phyloP scores from a whole-genome alignment of 1,284 basidiomycete genomes.

The Thelephora terrestris region DNA sequence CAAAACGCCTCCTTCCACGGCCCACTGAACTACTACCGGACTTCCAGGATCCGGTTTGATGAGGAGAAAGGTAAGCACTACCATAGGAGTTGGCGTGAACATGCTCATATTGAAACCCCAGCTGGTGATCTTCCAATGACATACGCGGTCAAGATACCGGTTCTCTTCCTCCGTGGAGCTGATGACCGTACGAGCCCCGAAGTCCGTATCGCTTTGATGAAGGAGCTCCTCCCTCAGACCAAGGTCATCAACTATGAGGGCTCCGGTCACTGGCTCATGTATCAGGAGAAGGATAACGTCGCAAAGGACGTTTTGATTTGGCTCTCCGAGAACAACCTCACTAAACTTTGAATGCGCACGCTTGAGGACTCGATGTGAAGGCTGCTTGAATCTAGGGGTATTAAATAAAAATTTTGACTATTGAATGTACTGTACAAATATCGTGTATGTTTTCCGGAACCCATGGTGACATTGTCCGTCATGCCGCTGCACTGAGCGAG shows the following conservation, averaged over 20 bases:
- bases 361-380: too few species aligned
- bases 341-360: not conserved
- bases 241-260: not conserved
- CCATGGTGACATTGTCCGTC: too few species aligned
- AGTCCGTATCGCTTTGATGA: slow-evolving; percentile 22
- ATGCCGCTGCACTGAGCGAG: too few species aligned
- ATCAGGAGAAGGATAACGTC: slow-evolving; percentile 44
- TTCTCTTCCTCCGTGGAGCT: slow-evolving; percentile 52
- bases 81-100: too few species aligned
- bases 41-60: slow-evolving; percentile 42
- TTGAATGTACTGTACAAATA: too few species aligned
- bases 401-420: too few species aligned
- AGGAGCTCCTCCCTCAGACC: slow-evolving; percentile 30
- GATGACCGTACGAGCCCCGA: slow-evolving; percentile 31
- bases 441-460: too few species aligned
- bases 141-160: slow-evolving; percentile 38
- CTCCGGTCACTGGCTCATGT: slow-evolving; percentile 57
- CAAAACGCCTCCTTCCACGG: slow-evolving; percentile 46
- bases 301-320: slow-evolving; percentile 36
- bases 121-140: slow-evolving; percentile 30
- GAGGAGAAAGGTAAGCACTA: slow-evolving; percentile 45
- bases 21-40: slow-evolving; percentile 64
- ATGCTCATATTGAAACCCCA: slow-evolving; percentile 15
- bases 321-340: slow-evolving; percentile 19
- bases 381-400: too few species aligned